These are phyloP conservation scores for Aspergillus hortae DNA, from an alignment of 2,329 filamentous ascomycete species.

Conservation along the genomic window DNA sequence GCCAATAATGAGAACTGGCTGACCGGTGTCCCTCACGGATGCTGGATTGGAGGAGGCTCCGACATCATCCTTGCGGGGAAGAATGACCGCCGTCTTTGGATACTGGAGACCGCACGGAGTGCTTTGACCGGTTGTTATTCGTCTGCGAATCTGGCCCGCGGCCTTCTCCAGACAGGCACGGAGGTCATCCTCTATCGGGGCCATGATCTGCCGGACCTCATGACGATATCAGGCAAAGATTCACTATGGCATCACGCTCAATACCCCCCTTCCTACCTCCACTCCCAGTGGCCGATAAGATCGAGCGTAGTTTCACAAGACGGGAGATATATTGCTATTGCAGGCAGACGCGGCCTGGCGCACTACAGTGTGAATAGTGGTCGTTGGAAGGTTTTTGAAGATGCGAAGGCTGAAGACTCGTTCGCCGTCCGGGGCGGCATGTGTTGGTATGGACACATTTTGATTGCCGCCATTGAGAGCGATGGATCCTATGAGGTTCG, in stretches of 20 bases:
- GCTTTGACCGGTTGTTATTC: constrained; percentile 91
- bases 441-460: constrained; percentile 97
- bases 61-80: constrained; percentile 73
- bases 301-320: constrained; percentile 85
- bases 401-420: constrained; percentile 75
- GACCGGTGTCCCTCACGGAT: constrained; percentile 69
- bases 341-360: constrained; percentile 84
- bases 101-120: constrained; percentile 88
- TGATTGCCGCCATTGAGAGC: constrained; percentile 89
- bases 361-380: constrained; percentile 95
- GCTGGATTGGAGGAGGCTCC: constrained; percentile 84
- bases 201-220: constrained; percentile 85
- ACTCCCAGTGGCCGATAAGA: constrained; percentile 90
- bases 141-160: constrained; percentile 83
- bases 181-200: constrained; percentile 90
- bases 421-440: constrained; percentile 93
- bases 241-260: constrained; percentile 94
- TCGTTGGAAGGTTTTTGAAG: constrained; percentile 91
- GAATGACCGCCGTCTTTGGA: constrained; percentile 76
- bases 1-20: constrained; percentile 79
- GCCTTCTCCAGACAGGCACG: constrained; percentile 81
- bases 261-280: constrained; percentile 77
- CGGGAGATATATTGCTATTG: constrained; percentile 91
- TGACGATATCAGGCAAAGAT: constrained; percentile 85
- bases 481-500: constrained; percentile 70